These are phyloP conservation scores for Naegleria gruberi DNA, from an alignment of 208 protist species.

Conservation along the genomic window DNA sequence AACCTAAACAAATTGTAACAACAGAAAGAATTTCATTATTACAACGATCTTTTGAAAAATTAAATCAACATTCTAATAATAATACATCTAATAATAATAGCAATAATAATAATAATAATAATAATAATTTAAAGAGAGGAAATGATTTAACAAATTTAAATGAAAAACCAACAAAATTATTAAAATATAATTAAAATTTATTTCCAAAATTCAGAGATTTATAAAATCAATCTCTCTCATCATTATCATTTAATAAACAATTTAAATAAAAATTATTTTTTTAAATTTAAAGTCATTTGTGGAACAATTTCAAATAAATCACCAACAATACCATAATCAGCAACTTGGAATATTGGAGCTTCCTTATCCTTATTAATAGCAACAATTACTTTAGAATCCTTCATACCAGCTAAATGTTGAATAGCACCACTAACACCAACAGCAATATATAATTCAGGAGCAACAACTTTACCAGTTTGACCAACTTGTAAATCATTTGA, in stretches of 20 bases:
- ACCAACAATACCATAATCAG: constrained; percentile 91
- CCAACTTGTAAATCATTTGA: constrained; percentile 92
- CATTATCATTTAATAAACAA: background rate
- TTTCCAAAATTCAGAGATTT: background rate
- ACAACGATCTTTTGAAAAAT: background rate
- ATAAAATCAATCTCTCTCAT: too few species aligned
- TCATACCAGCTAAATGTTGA: constrained; percentile 94
- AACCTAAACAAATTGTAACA: background rate
- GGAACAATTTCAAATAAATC: constrained; percentile 90
- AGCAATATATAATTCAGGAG: constrained; percentile 93
- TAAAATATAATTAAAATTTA: background rate
- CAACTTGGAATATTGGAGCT: constrained; percentile 93
- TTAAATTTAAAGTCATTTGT: constrained; percentile 55
- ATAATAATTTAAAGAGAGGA: too few species aligned
- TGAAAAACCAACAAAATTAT: background rate
- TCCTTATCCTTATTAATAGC: constrained; percentile 94
- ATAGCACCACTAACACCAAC: constrained; percentile 92
- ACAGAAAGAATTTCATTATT: background rate
- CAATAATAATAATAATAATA: too few species aligned
- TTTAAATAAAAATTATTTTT: background rate
- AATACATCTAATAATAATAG: too few species aligned
- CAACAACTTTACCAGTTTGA: constrained; percentile 97
- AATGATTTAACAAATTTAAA: background rate
- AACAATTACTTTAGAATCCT: constrained; percentile 93
- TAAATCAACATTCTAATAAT: background rate